These are phyloP conservation scores for Fragaria vesca DNA, from an alignment of 306 rosid genomes.

Conservation along the genomic window DNA sequence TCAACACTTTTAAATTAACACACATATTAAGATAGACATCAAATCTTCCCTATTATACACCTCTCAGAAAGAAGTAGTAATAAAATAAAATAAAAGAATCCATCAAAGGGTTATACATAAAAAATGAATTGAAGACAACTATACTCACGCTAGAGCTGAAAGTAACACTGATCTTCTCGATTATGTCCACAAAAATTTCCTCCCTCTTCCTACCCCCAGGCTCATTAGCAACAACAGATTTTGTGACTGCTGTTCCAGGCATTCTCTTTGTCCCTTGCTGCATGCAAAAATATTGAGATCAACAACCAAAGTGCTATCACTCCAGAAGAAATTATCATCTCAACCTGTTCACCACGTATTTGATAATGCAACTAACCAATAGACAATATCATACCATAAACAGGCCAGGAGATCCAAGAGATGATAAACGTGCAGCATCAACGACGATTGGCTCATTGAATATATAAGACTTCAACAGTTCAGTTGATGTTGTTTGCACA, in stretches of 20 bases:
- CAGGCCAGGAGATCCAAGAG: slow-evolving; percentile 68
- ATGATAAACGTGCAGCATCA: slow-evolving; percentile 58
- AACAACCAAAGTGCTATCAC: slow-evolving; percentile 1
- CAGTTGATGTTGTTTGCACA: slow-evolving; percentile 86
- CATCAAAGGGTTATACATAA: not conserved
- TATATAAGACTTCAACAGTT: slow-evolving; percentile 71
- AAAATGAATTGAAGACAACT: slow-evolving; percentile 23
- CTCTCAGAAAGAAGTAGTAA: not conserved
- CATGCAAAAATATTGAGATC: slow-evolving; percentile 33
- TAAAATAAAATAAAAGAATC: not conserved
- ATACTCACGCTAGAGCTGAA: slow-evolving; percentile 81
- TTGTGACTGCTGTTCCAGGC: slow-evolving; percentile 89
- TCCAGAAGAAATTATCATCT: slow-evolving; percentile 14
- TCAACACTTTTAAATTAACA: not conserved
- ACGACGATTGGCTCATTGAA: slow-evolving; percentile 71
- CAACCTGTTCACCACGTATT: slow-evolving; percentile 4
- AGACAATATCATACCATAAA: slow-evolving; percentile 49
- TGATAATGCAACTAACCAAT: slow-evolving; percentile 9
- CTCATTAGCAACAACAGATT: slow-evolving; percentile 80
- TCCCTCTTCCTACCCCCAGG: slow-evolving; percentile 86
- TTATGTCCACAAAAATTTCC: slow-evolving; percentile 87
- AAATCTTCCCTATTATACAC: not conserved
- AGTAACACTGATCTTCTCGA: slow-evolving; percentile 91
- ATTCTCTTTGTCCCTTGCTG: slow-evolving; percentile 83
- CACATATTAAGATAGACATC: not conserved